Base-by-base conservation (phyloP, 352 stramenopile genomes). In the Pythium scleroteichum region DNA sequence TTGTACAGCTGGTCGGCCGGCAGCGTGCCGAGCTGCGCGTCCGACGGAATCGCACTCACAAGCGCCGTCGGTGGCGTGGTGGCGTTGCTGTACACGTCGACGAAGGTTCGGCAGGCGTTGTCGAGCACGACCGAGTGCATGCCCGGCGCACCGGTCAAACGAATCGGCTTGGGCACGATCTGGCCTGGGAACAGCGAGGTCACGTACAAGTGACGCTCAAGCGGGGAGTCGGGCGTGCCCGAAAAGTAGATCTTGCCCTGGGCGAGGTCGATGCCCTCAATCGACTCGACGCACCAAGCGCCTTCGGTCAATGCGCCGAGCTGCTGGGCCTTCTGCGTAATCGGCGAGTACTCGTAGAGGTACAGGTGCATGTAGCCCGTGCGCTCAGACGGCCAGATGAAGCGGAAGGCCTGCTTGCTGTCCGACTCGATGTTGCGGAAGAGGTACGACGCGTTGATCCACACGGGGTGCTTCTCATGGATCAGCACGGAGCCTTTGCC, bases 291-390 rank as follows among this genome's bases (percentile, higher is more conserved):
- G 62, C 73, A 83, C 79, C 82, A 92, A 10, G 77, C 57, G 26
- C 85, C 86, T 27, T 68, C 73, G 35, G 85, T 95, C 23, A 95
- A 68, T 33, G 83, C 64, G 0, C 77, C 80, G 26, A 95, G 51
- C 8, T 86, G 59, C 32, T 79, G 69, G 8, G 79, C 72, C 26
- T 51, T 66, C 1, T 57, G 49, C 3, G 71, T 68, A 22, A 69
- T 60, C 27, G 78, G 58, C 33, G 65, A 70, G 62, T 88, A 98
- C 57, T 95, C 95, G 72, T 99, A 99, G 53, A 99, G 71, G 75
- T 99, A 99, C 45, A 99, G 68, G 58, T 98, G 96, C 78, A 92
- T 95, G 66, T 88, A 98, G n/a, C 96, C 96, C 26, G 76, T 87
- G 41, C 94, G 74, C 76, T 99, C 96, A 1, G 87, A 97, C 12